Evolutionary conservation across 495 filamentous ascomycete species (phyloP), one percentile per base, ranked within the genome.

Genomic region (Ramalina intermedia): DNA sequence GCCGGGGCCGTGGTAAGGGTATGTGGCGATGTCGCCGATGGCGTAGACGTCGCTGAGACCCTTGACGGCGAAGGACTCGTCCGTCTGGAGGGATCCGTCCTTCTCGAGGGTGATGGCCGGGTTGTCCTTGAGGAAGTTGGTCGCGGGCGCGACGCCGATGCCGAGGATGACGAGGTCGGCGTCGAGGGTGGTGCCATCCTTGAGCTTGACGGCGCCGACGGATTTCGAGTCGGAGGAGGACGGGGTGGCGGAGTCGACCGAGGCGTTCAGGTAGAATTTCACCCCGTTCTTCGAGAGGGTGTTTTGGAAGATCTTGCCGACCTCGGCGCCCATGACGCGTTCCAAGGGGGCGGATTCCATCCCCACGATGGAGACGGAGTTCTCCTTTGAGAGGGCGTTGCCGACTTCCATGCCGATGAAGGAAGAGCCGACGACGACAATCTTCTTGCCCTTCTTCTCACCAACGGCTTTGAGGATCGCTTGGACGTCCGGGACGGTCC

Each of bases 331-430:
- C 70, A 98, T 81, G 16, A 98, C 76, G 35, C 86, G 82, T 63
- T 95, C 88, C 52, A 96, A 67, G 2, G 91, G 91, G 27, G 74
- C 75, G 52, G 72, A 78, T 61, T 96, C 93, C 83, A 88, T 90
- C 46, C 91, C 91, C n/a, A 98, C 71, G 47, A 96, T 76, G n/a
- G 84, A 83, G 36, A 98, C 84, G 16, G 77, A 66, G 58, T 96
- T 87, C 47, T 81, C 81, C 12, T 77, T 66, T 3, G 80, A 65
- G 2, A 86, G 80, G 33, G 78, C 78, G 45, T 89, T 94, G 37
- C 81, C 86, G 24, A 94, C 76, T 66, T 98, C 91, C 89, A 98
- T 93, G 36, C 91, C 82, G 62, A 98, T 98, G 65, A 98, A 96
- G 41, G 84, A 88, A 47, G 78, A 84, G 17, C 91, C 91, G 48